A percentile compares a stretch with the other conserved stretches of the same genome.
phyloP scores from a whole-genome alignment of 23 red algal species.

The Agarophyton chilense region DNA sequence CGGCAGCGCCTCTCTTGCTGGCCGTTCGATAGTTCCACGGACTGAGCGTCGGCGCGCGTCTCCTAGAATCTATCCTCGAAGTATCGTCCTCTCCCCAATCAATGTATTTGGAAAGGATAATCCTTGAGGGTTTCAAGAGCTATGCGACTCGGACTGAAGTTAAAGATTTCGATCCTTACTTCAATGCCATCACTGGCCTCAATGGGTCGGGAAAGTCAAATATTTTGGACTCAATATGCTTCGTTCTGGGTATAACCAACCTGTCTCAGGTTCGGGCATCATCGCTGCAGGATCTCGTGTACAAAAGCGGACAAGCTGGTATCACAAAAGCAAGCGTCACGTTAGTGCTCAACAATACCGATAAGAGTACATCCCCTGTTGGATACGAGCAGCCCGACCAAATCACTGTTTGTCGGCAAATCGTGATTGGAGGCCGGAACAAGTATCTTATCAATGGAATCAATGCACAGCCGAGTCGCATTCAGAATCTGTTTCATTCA shows the following conservation, averaged over 20 bases:
- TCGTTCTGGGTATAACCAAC: conserved; percentile 96
- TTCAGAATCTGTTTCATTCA: conserved; percentile 96
- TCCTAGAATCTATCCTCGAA: neutral
- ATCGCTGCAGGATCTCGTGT: conserved; percentile 94
- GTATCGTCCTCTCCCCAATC: neutral
- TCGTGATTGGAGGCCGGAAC: conserved; percentile 90
- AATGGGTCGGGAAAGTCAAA: conserved; percentile 98
- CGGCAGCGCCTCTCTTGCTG: no score
- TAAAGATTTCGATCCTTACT: conserved; percentile 87
- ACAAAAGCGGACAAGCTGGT: conserved; percentile 96
- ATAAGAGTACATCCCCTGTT: conserved; percentile 72
- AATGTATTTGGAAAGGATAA: conserved; percentile 94
- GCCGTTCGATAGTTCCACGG: neutral
- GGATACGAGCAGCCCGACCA: conserved; percentile 86
- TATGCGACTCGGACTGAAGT: conserved; percentile 92
- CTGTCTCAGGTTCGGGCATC: conserved; percentile 88
- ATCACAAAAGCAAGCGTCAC: conserved; percentile 87
- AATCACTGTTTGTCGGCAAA: conserved; percentile 86
- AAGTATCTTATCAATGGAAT: conserved; percentile 97
- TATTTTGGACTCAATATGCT: conserved; percentile 98
- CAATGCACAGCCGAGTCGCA: conserved; percentile 85
- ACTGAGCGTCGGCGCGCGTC: neutral
- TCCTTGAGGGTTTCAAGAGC: conserved; percentile 98
- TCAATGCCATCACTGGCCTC: conserved; percentile 98
- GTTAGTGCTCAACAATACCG: conserved; percentile 94